Conservation (phyloP, 805 yeast species). For the Sungouiella thailandica region DNA sequence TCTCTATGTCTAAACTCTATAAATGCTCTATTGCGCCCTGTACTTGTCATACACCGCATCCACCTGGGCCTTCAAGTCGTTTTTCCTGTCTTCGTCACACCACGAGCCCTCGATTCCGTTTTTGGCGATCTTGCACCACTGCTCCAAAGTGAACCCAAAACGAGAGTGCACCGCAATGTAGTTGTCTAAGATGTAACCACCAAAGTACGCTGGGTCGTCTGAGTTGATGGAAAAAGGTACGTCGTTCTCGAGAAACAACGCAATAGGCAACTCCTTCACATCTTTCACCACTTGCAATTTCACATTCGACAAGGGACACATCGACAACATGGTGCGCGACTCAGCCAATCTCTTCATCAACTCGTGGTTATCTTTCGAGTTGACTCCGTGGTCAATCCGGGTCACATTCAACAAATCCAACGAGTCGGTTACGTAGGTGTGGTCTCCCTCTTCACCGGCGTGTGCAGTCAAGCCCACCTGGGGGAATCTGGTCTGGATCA, state of each 20-base stretch:
- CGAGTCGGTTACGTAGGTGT: constrained; percentile 56
- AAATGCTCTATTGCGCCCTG: no score
- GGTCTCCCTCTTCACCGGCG: constrained; percentile 87
- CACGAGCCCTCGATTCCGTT: constrained; percentile 72
- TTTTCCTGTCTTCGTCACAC: constrained; percentile 55
- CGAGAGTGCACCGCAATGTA: constrained; percentile 60
- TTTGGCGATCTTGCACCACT: constrained; percentile 61
- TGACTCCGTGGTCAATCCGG: constrained; percentile 80
- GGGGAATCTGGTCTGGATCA: constrained; percentile 44
- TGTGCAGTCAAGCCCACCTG: constrained; percentile 70
- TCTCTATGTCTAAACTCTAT: no score
- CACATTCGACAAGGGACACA: constrained; percentile 77
- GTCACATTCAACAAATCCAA: constrained; percentile 49
- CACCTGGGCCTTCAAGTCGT: constrained; percentile 41
- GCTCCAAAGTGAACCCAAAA: constrained; percentile 55
- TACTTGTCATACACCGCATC: constrained; percentile 41
- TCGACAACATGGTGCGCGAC: constrained; percentile 53
- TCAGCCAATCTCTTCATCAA: constrained; percentile 55
- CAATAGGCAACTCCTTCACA: constrained; percentile 63
- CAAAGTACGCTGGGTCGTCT: constrained; percentile 58
- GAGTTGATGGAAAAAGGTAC: constrained; percentile 75
- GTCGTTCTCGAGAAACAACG: constrained; percentile 50
- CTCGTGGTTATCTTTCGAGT: constrained; percentile 50
- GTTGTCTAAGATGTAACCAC: constrained; percentile 79
- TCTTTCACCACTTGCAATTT: constrained; percentile 69